Evolutionary conservation across 768 basidiomycete species (phyloP).

Genomic region (Psilocybe azurescens): DNA sequence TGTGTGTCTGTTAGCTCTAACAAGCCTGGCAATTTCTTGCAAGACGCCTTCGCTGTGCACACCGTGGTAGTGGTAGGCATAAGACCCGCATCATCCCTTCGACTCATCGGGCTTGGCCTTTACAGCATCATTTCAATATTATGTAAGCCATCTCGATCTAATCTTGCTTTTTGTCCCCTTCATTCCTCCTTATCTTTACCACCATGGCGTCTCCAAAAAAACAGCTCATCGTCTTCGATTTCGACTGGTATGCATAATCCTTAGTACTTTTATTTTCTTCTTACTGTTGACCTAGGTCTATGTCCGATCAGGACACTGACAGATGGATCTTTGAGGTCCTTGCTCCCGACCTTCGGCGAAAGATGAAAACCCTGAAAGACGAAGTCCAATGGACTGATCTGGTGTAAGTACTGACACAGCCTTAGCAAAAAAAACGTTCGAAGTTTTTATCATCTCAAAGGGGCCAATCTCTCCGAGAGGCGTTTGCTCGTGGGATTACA

Average conservation of each 20-base stretch:
- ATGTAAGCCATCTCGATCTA: conserved; percentile 25
- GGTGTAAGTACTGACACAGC: conserved; percentile 59
- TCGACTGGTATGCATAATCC: conserved; percentile 77
- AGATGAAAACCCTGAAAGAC: conserved; percentile 71
- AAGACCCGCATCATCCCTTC: conserved; percentile 16
- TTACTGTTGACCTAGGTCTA: conserved; percentile 58
- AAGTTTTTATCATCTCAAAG: conserved; percentile 37
- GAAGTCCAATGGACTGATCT: conserved; percentile 92
- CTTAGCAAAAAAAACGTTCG: not conserved
- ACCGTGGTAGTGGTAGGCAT: conserved; percentile 72
- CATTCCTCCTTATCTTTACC: conserved; percentile 5
- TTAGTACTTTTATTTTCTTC: not conserved
- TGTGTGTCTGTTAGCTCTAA: conserved; percentile 76
- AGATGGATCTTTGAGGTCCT: conserved; percentile 92
- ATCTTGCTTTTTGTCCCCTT: conserved; percentile 15
- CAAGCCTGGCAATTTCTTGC: conserved; percentile 81
- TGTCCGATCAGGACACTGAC: conserved; percentile 96
- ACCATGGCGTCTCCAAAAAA: conserved; percentile 40
- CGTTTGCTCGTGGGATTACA: conserved; percentile 71
- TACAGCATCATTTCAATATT: conserved; percentile 13
- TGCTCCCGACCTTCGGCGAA: conserved; percentile 81
- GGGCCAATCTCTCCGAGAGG: conserved; percentile 72
- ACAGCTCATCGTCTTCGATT: conserved; percentile 93
- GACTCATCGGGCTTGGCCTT: not conserved
- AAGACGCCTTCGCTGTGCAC: conserved; percentile 78